These are phyloP conservation scores for Pythium rhizo-oryzae DNA, from an alignment of 352 stramenopile species.

Conservation along the genomic window DNA sequence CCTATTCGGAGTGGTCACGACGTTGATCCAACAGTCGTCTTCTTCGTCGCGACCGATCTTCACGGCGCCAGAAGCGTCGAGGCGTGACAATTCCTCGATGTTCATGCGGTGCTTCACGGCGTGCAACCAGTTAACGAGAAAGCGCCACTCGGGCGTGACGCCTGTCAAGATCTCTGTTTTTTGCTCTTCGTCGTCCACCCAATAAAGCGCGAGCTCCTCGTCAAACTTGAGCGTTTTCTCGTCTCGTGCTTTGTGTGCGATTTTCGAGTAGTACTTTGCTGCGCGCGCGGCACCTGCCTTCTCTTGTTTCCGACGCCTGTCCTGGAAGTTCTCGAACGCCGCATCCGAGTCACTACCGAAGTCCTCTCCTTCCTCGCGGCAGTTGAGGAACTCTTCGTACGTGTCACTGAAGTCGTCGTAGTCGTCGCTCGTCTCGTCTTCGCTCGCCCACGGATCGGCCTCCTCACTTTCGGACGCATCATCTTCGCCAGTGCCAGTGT, in stretches of 20 bases:
- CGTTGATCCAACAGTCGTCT: not conserved
- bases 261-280: not conserved
- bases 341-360: not conserved
- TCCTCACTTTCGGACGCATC: not conserved
- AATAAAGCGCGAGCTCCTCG: not conserved
- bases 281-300: not conserved
- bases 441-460: not conserved
- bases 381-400: not conserved
- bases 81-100: not conserved
- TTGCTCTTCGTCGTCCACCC: not conserved
- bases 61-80: not conserved
- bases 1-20: not conserved
- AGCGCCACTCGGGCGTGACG: not conserved
- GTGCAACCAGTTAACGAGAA: not conserved
- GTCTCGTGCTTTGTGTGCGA: not conserved
- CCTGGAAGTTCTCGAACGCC: not conserved
- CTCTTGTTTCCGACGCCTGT: not conserved
- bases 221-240: not conserved
- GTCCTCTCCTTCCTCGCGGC: not conserved
- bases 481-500: too few relatives aligned
- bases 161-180: not conserved
- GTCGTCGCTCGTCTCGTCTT: not conserved
- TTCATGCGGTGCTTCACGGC: not conserved
- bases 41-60: not conserved
- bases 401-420: not conserved